Evolutionary conservation across 164 flowering plant species (phyloP).

Genomic region (Taxillus chinensis): DNA sequence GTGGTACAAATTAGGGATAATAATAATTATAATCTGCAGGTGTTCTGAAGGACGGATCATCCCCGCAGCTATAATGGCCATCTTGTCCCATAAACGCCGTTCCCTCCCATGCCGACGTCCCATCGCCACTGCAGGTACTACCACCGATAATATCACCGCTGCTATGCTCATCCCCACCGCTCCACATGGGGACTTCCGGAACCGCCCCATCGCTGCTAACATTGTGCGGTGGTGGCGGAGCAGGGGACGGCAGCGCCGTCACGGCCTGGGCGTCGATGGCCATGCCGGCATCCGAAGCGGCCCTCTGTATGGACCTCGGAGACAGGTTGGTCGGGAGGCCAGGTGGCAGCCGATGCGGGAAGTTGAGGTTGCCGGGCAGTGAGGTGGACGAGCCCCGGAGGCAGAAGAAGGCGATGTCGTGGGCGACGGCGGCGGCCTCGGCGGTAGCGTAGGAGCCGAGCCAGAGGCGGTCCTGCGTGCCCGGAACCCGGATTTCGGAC

Average conservation of each 20-base stretch:
- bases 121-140: too few relatives aligned
- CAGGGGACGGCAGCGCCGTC: not conserved
- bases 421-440: slow-evolving; percentile 66
- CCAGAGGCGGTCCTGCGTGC: slow-evolving; percentile 55
- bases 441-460: slow-evolving; percentile 54
- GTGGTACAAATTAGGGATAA: too few relatives aligned
- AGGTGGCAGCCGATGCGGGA: slow-evolving; percentile 29
- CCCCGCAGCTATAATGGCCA: too few relatives aligned
- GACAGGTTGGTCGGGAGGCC: slow-evolving; percentile 26
- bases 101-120: too few relatives aligned
- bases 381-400: slow-evolving; percentile 22
- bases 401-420: slow-evolving; percentile 51
- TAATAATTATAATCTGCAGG: too few relatives aligned
- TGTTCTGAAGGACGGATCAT: too few relatives aligned
- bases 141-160: too few relatives aligned
- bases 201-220: too few relatives aligned
- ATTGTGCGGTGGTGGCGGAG: too few relatives aligned
- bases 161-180: too few relatives aligned
- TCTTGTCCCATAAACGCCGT: too few relatives aligned
- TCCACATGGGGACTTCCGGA: too few relatives aligned
- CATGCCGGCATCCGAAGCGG: slow-evolving; percentile 62
- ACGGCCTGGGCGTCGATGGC: slow-evolving; percentile 30
- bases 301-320: slow-evolving; percentile 48
- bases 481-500: slow-evolving; percentile 61
- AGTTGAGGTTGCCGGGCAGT: slow-evolving; percentile 26